Conservation (phyloP, 2,329 filamentous ascomycete genomes). For the Fusarium sp. region DNA sequence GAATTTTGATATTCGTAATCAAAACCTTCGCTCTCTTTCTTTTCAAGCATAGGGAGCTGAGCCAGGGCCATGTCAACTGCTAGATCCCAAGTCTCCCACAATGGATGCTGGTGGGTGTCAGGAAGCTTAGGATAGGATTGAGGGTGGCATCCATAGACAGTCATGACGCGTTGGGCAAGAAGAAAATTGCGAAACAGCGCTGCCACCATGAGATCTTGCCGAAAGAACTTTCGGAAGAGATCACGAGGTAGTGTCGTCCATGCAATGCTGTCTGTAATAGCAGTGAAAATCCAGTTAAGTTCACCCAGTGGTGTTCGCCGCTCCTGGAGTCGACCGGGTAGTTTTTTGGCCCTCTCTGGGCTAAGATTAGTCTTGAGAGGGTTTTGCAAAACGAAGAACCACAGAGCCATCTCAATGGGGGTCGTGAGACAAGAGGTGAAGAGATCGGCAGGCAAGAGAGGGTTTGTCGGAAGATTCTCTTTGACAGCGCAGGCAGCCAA, state of each 20-base stretch:
- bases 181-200: slow-evolving; percentile 97
- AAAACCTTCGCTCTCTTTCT: slow-evolving; percentile 76
- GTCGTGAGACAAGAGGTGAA: slow-evolving; percentile 97
- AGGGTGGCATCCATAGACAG: slow-evolving; percentile 94
- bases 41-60: slow-evolving; percentile 88
- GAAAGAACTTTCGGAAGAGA: slow-evolving; percentile 95
- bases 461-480: slow-evolving; percentile 95
- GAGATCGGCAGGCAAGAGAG: slow-evolving; percentile 89
- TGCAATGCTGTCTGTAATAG: slow-evolving; percentile 97
- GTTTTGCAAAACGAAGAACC: slow-evolving; percentile 96
- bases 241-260: slow-evolving; percentile 95
- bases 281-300: slow-evolving; percentile 99
- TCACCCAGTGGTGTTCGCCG: slow-evolving; percentile 93
- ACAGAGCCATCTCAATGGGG: slow-evolving; percentile 95
- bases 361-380: slow-evolving; percentile 76
- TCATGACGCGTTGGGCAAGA: slow-evolving; percentile 94
- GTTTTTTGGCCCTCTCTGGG: slow-evolving; percentile 85
- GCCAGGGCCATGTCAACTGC: slow-evolving; percentile 95
- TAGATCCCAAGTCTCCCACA: slow-evolving; percentile 98
- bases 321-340: slow-evolving; percentile 92
- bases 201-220: slow-evolving; percentile 99
- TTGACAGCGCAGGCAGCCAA: slow-evolving; percentile 90
- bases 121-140: slow-evolving; percentile 93
- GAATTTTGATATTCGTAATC: slow-evolving; percentile 96
- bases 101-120: slow-evolving; percentile 91